Conservation (phyloP, 2,329 filamentous ascomycete genomes). For the Chrysoporthe deuterocubensis region DNA sequence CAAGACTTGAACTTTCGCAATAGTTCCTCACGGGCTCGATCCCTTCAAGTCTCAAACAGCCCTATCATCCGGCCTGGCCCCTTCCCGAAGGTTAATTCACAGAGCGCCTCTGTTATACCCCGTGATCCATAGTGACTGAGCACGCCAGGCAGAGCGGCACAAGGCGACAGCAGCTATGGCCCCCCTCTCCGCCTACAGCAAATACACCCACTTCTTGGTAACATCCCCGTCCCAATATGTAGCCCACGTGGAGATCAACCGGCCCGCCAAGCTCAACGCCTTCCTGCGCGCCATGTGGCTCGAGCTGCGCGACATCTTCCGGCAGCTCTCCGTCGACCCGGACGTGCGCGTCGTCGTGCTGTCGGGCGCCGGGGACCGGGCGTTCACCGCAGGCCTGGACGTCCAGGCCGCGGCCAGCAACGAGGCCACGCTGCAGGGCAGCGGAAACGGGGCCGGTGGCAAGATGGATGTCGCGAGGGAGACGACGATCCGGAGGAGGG, state of each 20-base stretch:
- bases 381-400: slow-evolving; percentile 87
- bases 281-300: slow-evolving; percentile 87
- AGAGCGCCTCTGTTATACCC: background rate
- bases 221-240: slow-evolving; percentile 74
- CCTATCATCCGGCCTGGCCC: background rate
- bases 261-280: slow-evolving; percentile 84
- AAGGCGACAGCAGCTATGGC: slow-evolving; percentile 13
- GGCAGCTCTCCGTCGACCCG: slow-evolving; percentile 70
- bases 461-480: slow-evolving; percentile 64
- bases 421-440: slow-evolving; percentile 48
- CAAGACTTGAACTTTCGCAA: background rate
- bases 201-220: slow-evolving; percentile 72
- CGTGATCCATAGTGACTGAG: background rate
- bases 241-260: slow-evolving; percentile 91
- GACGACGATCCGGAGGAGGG: slow-evolving; percentile 64
- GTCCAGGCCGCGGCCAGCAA: slow-evolving; percentile 68
- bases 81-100: background rate
- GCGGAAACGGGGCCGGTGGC: slow-evolving; percentile 28
- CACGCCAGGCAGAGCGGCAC: background rate
- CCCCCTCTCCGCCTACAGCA: slow-evolving; percentile 40
- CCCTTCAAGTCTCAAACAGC: background rate
- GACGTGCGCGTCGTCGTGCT: slow-evolving; percentile 78
- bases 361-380: slow-evolving; percentile 78
- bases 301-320: slow-evolving; percentile 76
- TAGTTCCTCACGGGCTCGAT: background rate